A percentile compares a stretch with the other conserved stretches of the same genome.
phyloP scores from a whole-genome alignment of 2,329 filamentous ascomycete species.

The Coniella vitis region DNA sequence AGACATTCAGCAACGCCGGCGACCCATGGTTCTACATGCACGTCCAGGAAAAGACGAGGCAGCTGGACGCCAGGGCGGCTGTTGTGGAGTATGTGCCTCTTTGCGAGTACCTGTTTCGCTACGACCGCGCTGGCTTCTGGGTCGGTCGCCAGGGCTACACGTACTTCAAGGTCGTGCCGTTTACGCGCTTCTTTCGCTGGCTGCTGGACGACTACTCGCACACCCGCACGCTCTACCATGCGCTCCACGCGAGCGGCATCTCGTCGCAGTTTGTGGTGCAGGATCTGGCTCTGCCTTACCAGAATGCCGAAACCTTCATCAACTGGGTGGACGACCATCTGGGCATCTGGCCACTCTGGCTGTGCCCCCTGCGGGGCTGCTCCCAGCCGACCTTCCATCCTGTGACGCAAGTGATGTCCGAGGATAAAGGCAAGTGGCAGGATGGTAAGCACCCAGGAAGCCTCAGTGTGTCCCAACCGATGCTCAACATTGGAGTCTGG shows the following conservation, averaged over 20 bases:
- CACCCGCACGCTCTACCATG: conserved; percentile 46
- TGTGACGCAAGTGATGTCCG: too few relatives aligned
- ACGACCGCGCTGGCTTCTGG: conserved; percentile 66
- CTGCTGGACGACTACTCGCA: conserved; percentile 57
- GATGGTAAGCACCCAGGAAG: conserved; percentile 29
- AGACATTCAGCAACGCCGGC: conserved; percentile 46
- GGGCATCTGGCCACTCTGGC: conserved; percentile 48
- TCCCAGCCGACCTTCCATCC: conserved; percentile 26
- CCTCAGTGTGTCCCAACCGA: conserved; percentile 7
- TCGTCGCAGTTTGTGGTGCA: conserved; percentile 57
- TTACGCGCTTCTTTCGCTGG: conserved; percentile 56
- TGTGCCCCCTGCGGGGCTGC: conserved; percentile 44
- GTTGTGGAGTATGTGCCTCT: conserved; percentile 44
- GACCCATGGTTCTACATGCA: conserved; percentile 75
- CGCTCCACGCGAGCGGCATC: conserved; percentile 7
- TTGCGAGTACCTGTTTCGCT: conserved; percentile 63
- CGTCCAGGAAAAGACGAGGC: conserved; percentile 38
- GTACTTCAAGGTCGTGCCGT: conserved; percentile 58
- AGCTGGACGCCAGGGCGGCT: conserved; percentile 17
- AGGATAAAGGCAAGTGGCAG: conserved; percentile 37
- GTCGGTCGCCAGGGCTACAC: conserved; percentile 54
- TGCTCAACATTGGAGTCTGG: conserved; percentile 61
- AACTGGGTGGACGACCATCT: conserved; percentile 40
- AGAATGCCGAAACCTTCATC: conserved; percentile 35
- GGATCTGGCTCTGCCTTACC: conserved; percentile 50